Conservation (phyloP, 208 protist species). For the Crithidia brevicula region DNA sequence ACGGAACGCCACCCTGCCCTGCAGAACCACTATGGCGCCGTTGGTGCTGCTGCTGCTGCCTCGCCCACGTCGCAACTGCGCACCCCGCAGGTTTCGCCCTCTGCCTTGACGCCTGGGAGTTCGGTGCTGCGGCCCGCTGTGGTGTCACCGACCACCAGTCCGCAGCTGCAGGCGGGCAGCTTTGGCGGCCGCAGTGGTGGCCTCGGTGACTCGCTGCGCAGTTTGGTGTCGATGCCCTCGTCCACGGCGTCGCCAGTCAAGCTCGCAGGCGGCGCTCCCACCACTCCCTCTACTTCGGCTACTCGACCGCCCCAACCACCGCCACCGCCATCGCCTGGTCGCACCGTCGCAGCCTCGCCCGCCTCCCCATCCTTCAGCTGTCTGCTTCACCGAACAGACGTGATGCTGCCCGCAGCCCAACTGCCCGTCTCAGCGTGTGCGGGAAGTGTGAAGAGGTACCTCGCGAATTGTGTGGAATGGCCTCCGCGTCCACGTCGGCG, state of each 20-base stretch:
- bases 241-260: not conserved
- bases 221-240: not conserved
- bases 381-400: not conserved
- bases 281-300: not conserved
- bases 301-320: not conserved
- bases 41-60: not conserved
- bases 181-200: constrained; percentile 7
- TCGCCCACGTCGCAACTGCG: not conserved
- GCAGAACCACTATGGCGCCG: not conserved
- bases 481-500: constrained; percentile 23
- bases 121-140: not conserved
- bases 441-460: constrained; percentile 45
- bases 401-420: constrained; percentile 8
- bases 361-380: constrained; percentile 8
- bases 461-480: constrained; percentile 51
- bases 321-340: not conserved
- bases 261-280: not conserved
- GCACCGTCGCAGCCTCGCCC: not conserved
- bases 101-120: not conserved
- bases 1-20: constrained; percentile 25
- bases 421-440: constrained; percentile 25
- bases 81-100: not conserved
- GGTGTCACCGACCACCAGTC: constrained; percentile 3
- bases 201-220: constrained; percentile 3
- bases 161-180: constrained; percentile 13